A percentile compares a stretch with the other conserved stretches of the same genome.
Conservation (phyloP, 1,284 basidiomycete genomes). For the Malassezia equina region DNA sequence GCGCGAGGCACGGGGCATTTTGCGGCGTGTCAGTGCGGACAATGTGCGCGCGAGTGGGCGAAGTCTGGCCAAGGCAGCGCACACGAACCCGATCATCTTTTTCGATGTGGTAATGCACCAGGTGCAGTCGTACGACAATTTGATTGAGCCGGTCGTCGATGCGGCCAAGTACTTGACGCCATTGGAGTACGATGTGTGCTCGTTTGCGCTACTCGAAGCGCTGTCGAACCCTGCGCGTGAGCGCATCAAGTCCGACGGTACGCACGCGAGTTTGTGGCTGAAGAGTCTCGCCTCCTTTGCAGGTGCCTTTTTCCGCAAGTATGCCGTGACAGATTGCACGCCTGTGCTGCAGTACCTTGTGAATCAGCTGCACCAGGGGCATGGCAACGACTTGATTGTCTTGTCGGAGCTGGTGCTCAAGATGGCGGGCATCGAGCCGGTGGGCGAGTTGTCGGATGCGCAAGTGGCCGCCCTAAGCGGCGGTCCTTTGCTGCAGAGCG, state of each 20-base stretch:
- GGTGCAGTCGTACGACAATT: constrained; percentile 91
- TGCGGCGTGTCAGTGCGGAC: constrained; percentile 51
- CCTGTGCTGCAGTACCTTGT: constrained; percentile 80
- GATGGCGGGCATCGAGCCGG: constrained; percentile 77
- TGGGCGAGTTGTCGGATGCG: constrained; percentile 61
- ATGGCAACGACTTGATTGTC: constrained; percentile 80
- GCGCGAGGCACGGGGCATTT: constrained; percentile 49
- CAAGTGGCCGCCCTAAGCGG: constrained; percentile 84
- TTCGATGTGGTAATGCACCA: constrained; percentile 83
- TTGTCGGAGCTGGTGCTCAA: constrained; percentile 84
- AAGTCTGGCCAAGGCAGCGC: constrained; percentile 82
- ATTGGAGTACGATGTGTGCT: constrained; percentile 86
- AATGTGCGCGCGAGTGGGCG: constrained; percentile 71
- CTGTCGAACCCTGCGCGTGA: constrained; percentile 68
- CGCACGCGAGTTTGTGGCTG: constrained; percentile 82
- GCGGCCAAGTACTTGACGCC: constrained; percentile 78
- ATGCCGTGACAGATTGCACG: constrained; percentile 63
- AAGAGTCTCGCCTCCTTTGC: constrained; percentile 78
- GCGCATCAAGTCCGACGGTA: constrained; percentile 81
- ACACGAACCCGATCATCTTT: constrained; percentile 84
- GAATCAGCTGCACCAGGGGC: constrained; percentile 61
- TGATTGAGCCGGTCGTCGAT: constrained; percentile 80
- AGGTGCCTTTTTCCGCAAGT: constrained; percentile 79
- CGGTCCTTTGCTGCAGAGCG: constrained; percentile 73
- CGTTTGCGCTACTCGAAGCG: constrained; percentile 78